Conservation (phyloP, 176 grass and related monocot genomes). For the Leersia perrieri region DNA sequence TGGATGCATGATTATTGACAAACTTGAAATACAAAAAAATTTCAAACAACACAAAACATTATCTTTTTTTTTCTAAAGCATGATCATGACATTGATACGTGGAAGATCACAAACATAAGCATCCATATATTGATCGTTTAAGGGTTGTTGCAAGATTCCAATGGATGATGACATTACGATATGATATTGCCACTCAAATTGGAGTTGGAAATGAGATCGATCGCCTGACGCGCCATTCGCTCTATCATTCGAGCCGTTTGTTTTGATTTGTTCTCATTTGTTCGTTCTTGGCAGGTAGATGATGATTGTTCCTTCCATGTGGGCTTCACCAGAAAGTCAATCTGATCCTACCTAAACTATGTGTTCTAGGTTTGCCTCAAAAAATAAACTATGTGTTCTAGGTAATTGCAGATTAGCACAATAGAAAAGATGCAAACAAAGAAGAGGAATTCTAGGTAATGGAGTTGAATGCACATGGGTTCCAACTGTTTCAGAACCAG, state of each 20-base stretch:
- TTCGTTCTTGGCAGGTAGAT: not conserved
- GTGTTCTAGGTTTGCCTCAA: not conserved
- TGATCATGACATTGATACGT: constrained; percentile 18
- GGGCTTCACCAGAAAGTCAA: constrained; percentile 9
- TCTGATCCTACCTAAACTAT: not conserved
- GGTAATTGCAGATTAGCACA: not conserved
- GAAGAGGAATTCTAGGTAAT: not conserved
- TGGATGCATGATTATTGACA: not conserved
- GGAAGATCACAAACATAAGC: not conserved
- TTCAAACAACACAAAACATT: not conserved
- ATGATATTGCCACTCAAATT: not conserved
- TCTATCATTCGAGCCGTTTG: not conserved
- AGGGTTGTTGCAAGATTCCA: constrained; percentile 4
- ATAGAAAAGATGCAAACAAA: not conserved
- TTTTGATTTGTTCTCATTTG: not conserved
- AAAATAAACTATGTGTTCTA: not conserved
- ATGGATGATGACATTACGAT: not conserved
- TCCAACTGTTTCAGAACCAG: constrained; percentile 23
- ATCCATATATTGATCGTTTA: not conserved
- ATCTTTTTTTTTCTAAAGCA: not conserved
- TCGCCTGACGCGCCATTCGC: not conserved
- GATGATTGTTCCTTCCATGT: constrained; percentile 13
- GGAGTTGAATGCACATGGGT: constrained; percentile 7
- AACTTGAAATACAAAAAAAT: not conserved
- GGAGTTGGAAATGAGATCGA: not conserved